Conservation (phyloP, 2,329 filamentous ascomycete genomes). For the Penicillium sp. region DNA sequence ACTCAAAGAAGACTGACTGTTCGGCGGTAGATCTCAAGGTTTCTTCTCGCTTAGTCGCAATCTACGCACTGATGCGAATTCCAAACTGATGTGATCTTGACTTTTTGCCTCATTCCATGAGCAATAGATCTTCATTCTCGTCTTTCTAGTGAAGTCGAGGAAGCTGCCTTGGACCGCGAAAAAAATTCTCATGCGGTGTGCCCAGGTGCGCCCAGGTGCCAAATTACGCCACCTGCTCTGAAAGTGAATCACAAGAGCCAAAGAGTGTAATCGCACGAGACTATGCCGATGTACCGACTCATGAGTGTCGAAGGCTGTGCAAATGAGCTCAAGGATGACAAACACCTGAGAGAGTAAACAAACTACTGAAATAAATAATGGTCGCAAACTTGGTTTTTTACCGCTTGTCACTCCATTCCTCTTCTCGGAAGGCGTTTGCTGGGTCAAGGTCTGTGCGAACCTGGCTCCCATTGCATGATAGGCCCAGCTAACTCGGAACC, state of each 20-base stretch:
- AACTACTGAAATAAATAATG: not conserved
- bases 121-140: slow-evolving; percentile 20
- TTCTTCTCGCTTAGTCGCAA: not conserved
- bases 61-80: not conserved
- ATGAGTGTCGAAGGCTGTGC: not conserved
- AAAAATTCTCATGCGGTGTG: slow-evolving; percentile 11
- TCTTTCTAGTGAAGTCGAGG: slow-evolving; percentile 9
- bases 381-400: not conserved
- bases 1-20: not conserved
- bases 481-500: slow-evolving; percentile 3
- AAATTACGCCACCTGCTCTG: slow-evolving; percentile 2
- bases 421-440: slow-evolving; percentile 21
- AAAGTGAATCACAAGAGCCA: slow-evolving; percentile 1
- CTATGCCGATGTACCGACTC: not conserved
- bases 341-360: slow-evolving; percentile 12
- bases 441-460: slow-evolving; percentile 30
- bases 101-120: slow-evolving; percentile 16
- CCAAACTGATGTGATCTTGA: not conserved
- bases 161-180: slow-evolving; percentile 8
- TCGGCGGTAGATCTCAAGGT: not conserved
- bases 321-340: not conserved
- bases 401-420: slow-evolving; percentile 19
- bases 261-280: not conserved
- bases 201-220: slow-evolving; percentile 25
- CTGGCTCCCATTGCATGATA: slow-evolving; percentile 27